Evolutionary conservation across 2,329 filamentous ascomycete genomes (phyloP).

Genomic region (Alternaria brassicae): DNA sequence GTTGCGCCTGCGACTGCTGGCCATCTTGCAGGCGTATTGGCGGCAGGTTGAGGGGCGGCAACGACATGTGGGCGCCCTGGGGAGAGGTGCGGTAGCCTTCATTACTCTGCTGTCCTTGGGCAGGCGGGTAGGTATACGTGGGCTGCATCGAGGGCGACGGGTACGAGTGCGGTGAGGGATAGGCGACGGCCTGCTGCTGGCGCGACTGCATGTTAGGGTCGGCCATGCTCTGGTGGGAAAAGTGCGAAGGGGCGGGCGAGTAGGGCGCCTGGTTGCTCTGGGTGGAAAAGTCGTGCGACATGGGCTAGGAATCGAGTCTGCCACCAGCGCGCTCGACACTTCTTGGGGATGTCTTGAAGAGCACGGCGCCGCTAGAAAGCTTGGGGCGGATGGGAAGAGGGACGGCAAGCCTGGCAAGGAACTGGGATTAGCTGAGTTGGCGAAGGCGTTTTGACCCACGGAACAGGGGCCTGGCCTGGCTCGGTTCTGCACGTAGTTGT

Average conservation of each 20-base stretch:
- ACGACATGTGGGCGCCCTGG: constrained; percentile 53
- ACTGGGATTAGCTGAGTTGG: constrained; percentile 33
- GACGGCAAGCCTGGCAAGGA: constrained; percentile 18
- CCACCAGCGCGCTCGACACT: constrained; percentile 33
- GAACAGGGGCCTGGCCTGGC: constrained; percentile 25
- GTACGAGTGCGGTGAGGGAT: constrained; percentile 59
- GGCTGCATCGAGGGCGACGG: constrained; percentile 59
- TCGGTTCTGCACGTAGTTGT: constrained; percentile 29
- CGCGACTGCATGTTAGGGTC: constrained; percentile 43
- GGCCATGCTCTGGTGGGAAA: constrained; percentile 44
- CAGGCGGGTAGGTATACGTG: constrained; percentile 58
- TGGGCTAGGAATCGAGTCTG: constrained; percentile 39
- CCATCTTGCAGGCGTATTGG: constrained; percentile 60
- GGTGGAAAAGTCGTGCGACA: constrained; percentile 44
- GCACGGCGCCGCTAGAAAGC: constrained; percentile 24
- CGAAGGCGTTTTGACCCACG: constrained; percentile 27
- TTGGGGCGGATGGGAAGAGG: constrained; percentile 20
- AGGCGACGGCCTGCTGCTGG: constrained; percentile 39
- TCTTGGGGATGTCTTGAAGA: constrained; percentile 19
- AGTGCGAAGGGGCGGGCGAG: constrained; percentile 44
- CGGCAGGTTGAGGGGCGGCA: constrained; percentile 58
- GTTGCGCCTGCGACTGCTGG: constrained; percentile 47
- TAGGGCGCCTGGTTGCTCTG: constrained; percentile 37
- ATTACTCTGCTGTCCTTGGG: constrained; percentile 45
- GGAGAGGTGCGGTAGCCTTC: constrained; percentile 58